Base-by-base conservation (phyloP, 163 green algal species). In the Coccomyxa subellipsoidea region DNA sequence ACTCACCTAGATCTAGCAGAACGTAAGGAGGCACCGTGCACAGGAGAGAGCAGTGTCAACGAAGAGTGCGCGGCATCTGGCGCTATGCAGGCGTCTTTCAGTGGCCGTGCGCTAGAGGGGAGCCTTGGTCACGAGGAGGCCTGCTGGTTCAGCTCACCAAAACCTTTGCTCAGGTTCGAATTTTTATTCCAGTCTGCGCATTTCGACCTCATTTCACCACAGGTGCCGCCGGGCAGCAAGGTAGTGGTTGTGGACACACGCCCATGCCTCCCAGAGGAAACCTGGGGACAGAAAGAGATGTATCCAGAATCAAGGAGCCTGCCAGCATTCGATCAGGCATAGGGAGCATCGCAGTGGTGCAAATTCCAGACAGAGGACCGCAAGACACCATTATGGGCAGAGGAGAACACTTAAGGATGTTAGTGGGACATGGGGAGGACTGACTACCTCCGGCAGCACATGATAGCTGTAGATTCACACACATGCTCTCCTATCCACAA, bases 61-160 rank as follows among this genome's bases (percentile, higher is more conserved):
- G 47, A 18, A 59, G 15, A 59, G 47, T 18, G 23, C 5, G 23
- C 5, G 3, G 47, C 47, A 18, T 8, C 23, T 12, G 47, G 47
- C 47, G 47, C 47, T 2, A 73, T 73, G 66, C 66, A 73, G 66
- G 66, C 66, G 29, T 73, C 66, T 73, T 73, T 73, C 66, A 73
- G 66, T 23, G 66, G 66, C 66, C 66, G 66, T 34, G n/a, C 27
- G 5, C 21, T 73, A 32, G 66, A 73, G n/a, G 66, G 66, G 32
- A 34, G 27, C 29, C 29, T 73, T 8, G 66, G 66, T n/a, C 66
- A 73, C 10, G 66, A 73, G 4, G 66, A 73, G 2, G 66, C 66
- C 66, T 73, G 66, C 66, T 73, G 66, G 5, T 73, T 1, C 7
- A 73, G 66, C 66, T 32, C 66, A 34, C 8, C 66, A n/a, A 18